A percentile compares a stretch with the other conserved stretches of the same genome.
Conservation (phyloP, 768 basidiomycete genomes). For the Suillus weaverae region DNA sequence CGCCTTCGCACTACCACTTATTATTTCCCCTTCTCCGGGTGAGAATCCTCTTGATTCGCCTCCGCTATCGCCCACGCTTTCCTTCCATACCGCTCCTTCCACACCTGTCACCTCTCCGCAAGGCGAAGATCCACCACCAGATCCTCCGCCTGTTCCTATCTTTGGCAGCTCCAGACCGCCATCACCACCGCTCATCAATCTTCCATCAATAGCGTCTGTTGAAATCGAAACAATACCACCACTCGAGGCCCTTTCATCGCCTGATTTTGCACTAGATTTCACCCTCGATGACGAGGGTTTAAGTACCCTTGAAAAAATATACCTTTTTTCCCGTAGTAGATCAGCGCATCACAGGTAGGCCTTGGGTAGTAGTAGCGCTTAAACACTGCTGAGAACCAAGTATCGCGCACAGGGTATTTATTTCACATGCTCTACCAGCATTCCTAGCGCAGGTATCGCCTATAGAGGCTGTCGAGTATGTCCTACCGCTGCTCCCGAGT, state of each 20-base stretch:
- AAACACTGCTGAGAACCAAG: neutral
- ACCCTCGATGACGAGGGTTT: constrained; percentile 77
- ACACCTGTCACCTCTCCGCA: constrained; percentile 43
- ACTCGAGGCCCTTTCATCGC: constrained; percentile 25
- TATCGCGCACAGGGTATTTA: constrained; percentile 58
- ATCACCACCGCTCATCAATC: constrained; percentile 26
- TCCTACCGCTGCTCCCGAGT: constrained; percentile 83
- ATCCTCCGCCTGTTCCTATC: constrained; percentile 20
- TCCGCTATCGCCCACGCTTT: constrained; percentile 38
- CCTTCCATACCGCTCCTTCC: constrained; percentile 50
- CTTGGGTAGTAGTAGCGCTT: constrained; percentile 21
- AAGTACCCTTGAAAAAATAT: constrained; percentile 87
- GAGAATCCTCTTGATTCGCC: constrained; percentile 40
- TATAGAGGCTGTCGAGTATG: constrained; percentile 89
- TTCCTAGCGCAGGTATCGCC: constrained; percentile 78
- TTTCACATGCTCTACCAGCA: constrained; percentile 79
- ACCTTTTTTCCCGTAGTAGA: constrained; percentile 81
- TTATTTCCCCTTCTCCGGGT: constrained; percentile 34
- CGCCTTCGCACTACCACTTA: constrained; percentile 29
- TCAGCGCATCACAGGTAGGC: constrained; percentile 57
- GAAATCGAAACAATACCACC: constrained; percentile 28
- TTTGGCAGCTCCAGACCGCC: constrained; percentile 22
- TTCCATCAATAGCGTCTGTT: constrained; percentile 25
- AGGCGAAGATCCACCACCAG: constrained; percentile 36
- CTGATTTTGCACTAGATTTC: constrained; percentile 38